A percentile compares a stretch with the other conserved stretches of the same genome.
Evolutionary conservation across 768 basidiomycete genomes (phyloP).

Genomic region (Collybia mongolica): DNA sequence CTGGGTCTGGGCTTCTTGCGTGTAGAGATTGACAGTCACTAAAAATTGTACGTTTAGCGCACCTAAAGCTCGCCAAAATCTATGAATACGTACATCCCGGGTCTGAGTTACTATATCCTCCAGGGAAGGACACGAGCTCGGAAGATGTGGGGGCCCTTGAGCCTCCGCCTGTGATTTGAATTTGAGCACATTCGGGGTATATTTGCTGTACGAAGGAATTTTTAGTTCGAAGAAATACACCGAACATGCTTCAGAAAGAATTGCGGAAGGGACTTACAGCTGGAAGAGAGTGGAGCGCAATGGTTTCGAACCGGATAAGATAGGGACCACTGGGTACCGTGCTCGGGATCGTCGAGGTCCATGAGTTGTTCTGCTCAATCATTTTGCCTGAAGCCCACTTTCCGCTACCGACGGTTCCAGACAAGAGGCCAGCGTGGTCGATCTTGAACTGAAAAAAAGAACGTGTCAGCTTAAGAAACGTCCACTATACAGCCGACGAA

Average conservation of each 20-base stretch:
- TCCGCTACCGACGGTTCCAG: slow-evolving; percentile 37
- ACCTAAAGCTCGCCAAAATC: slow-evolving; percentile 5
- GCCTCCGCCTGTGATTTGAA: slow-evolving; percentile 41
- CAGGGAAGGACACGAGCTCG: slow-evolving; percentile 50
- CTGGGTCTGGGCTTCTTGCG: slow-evolving; percentile 31
- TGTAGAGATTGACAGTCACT: slow-evolving; percentile 42
- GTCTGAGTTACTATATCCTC: slow-evolving; percentile 40
- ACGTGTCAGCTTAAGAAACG: not conserved
- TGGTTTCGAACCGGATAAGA: slow-evolving; percentile 49
- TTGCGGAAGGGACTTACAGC: slow-evolving; percentile 35
- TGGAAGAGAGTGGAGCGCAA: slow-evolving; percentile 48
- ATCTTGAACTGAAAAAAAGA: slow-evolving; percentile 38
- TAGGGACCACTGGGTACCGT: slow-evolving; percentile 43
- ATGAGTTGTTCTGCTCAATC: slow-evolving; percentile 42
- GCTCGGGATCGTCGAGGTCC: slow-evolving; percentile 44
- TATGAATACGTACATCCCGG: slow-evolving; percentile 34
- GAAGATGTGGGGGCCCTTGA: slow-evolving; percentile 34
- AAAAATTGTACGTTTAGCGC: slow-evolving; percentile 18
- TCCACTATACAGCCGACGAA: slow-evolving; percentile 10
- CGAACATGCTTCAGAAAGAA: too few relatives aligned
- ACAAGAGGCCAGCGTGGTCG: slow-evolving; percentile 44
- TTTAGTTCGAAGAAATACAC: not conserved
- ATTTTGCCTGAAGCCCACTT: slow-evolving; percentile 43
- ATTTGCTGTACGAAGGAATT: slow-evolving; percentile 46
- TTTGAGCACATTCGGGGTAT: slow-evolving; percentile 61